phyloP scores from a whole-genome alignment of 495 filamentous ascomycete species.

The Symbiotaphrina buchneri region DNA sequence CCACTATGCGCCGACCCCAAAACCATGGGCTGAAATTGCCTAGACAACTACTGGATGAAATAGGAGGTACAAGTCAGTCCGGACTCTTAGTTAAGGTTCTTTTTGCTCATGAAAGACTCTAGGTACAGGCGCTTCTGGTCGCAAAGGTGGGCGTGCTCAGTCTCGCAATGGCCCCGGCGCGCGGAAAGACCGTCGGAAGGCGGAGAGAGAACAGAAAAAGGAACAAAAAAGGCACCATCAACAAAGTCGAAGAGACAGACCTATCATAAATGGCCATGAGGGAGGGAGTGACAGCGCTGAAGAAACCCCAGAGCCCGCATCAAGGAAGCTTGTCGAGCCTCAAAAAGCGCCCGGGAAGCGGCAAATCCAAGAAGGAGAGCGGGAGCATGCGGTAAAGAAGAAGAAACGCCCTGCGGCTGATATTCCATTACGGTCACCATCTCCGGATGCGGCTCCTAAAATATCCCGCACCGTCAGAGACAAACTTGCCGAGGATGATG shows the following conservation, averaged over 20 bases:
- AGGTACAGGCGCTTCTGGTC: conserved; percentile 16
- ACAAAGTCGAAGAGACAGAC: conserved; percentile 7
- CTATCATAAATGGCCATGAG: conserved; percentile 3
- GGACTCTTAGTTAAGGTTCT: neutral
- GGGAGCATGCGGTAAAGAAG: too few relatives aligned
- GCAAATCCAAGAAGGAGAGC: too few relatives aligned
- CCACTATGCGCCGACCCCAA: conserved; percentile 15
- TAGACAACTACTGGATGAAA: conserved; percentile 30
- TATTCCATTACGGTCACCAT: too few relatives aligned
- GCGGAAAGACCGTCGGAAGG: conserved; percentile 39
- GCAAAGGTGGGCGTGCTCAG: conserved; percentile 6
- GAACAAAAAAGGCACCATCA: conserved; percentile 10
- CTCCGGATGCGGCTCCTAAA: too few relatives aligned
- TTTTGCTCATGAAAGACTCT: neutral
- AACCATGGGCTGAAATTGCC: conserved; percentile 42
- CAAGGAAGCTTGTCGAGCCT: conserved; percentile 5
- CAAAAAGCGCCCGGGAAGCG: too few relatives aligned
- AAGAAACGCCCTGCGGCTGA: too few relatives aligned
- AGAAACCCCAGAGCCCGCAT: conserved; percentile 14
- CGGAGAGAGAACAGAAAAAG: conserved; percentile 32
- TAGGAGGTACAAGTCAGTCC: conserved; percentile 22
- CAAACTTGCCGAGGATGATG: conserved; percentile 52
- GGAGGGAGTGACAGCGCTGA: conserved; percentile 10
- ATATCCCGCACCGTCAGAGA: conserved; percentile 36
- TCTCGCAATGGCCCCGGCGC: conserved; percentile 14